Base-by-base conservation (phyloP, 1,284 basidiomycete genomes). In the Cutaneotrichosporon dermatis region DNA sequence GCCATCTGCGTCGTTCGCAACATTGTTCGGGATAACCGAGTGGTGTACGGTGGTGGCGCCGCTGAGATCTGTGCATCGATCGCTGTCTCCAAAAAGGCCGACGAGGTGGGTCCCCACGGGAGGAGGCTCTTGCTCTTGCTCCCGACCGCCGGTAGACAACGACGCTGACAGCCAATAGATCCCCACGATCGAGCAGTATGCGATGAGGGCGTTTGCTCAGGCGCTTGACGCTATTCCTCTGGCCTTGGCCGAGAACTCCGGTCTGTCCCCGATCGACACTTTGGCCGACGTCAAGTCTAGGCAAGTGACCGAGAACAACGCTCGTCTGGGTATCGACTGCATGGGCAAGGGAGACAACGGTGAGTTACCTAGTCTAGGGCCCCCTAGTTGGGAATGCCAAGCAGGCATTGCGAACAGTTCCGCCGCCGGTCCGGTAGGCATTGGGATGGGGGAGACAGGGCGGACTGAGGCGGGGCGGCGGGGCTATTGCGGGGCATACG, bases 1-100 rank as follows among this genome's bases (percentile, higher is more conserved):
- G 93, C 96, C 33, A 88, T 99, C 69, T 99, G 95, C 71, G 95
- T 90, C 16, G 95, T 98, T 39, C 89, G 96, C 65, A 99, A 97
- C 76, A 82, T 99, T 51, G 86, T 99, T 48, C 86, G 89, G 39
- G 95, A 99, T 79, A 93, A 96, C 79, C 88, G 95, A 51, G 92
- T 99, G 41, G 95, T 99, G 0, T 99, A 98, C 74, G 95, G 95
- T 65, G 95, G 95, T 60, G 95, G 96, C 57, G 92, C 96, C 1
- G 94, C 95, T 6, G 95, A 99, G 77, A 97, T 99, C 72, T 93
- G 90, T 69, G 94, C 89, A 65, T 87, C 92, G 34, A 84, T 99
- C 59, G 93, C 95, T 25, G 94, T 99, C 3, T 82, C 89, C 57
- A 90, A 92, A 75, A 92, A 90, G 53, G 95, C 95, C 13, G 96